These are phyloP conservation scores for Viridothelium virens DNA, from an alignment of 495 filamentous ascomycete genomes.

Conservation along the genomic window DNA sequence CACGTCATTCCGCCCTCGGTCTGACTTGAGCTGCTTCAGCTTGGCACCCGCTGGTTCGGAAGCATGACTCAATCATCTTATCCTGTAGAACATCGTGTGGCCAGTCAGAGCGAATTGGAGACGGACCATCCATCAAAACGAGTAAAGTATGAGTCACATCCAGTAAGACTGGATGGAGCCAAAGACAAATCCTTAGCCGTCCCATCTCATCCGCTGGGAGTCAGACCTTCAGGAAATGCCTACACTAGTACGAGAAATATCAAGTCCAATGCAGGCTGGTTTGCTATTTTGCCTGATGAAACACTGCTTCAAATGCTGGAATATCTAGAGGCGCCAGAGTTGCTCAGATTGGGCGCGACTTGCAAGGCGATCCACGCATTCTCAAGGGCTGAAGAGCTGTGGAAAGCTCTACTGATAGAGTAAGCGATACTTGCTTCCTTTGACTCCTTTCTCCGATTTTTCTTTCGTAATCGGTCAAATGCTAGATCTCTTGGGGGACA, in stretches of 20 bases:
- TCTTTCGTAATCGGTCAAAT: background rate
- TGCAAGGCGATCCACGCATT: conserved; percentile 89
- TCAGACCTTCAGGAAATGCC: conserved; percentile 85
- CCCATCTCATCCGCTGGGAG: conserved; percentile 70
- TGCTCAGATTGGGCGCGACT: conserved; percentile 65
- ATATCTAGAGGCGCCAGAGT: conserved; percentile 53
- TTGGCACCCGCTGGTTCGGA: background rate
- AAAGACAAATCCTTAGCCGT: conserved; percentile 41
- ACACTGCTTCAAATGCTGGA: conserved; percentile 70
- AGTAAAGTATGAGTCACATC: conserved; percentile 20
- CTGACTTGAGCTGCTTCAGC: too few relatives aligned
- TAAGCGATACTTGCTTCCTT: conserved; percentile 39
- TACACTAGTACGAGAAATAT: conserved; percentile 59
- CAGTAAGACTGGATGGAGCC: conserved; percentile 16
- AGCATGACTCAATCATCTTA: background rate
- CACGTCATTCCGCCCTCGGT: too few relatives aligned
- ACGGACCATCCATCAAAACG: conserved; percentile 27
- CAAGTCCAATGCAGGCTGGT: conserved; percentile 53
- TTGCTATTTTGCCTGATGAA: conserved; percentile 70
- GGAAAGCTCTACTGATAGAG: conserved; percentile 80
- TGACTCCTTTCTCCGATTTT: conserved; percentile 1
- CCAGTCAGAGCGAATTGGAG: background rate
- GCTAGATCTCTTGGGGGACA: too few relatives aligned
- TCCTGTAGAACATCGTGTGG: background rate
- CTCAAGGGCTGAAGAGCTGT: conserved; percentile 76